Evolutionary conservation across 805 yeast genomes (phyloP).

Genomic region (Starmerella lactis-condensi): DNA sequence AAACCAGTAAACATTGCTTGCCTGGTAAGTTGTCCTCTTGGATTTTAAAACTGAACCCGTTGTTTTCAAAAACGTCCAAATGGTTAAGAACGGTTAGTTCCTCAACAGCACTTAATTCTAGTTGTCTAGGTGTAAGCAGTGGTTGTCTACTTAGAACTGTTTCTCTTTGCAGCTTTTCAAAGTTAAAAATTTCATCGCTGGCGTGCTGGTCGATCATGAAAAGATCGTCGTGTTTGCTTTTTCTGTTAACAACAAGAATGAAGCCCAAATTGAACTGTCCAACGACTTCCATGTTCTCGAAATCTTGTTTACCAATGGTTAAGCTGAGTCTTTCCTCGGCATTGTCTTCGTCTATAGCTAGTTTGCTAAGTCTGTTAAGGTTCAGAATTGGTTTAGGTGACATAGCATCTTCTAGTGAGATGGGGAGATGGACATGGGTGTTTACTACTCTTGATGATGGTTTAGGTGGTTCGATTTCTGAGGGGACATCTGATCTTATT

Average conservation of each 20-base stretch:
- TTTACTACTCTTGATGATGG: conserved; percentile 4
- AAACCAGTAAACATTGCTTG: conserved; percentile 31
- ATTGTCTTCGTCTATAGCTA: conserved; percentile 28
- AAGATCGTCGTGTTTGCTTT: conserved; percentile 31
- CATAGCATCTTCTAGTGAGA: conserved; percentile 7
- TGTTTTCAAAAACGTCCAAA: conserved; percentile 36
- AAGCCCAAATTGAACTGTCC: conserved; percentile 97
- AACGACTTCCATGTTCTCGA: conserved; percentile 51
- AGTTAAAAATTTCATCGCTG: conserved; percentile 85
- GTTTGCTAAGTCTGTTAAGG: conserved; percentile 9
- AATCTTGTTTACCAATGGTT: conserved; percentile 54
- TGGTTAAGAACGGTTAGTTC: conserved; percentile 53
- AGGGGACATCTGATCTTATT: no score
- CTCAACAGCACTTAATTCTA: conserved; percentile 62
- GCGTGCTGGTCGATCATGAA: conserved; percentile 96
- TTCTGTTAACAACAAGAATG: conserved; percentile 44
- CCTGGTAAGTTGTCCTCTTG: conserved; percentile 41
- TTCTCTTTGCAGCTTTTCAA: conserved; percentile 44
- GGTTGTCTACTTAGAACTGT: conserved; percentile 51
- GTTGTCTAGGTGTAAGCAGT: conserved; percentile 36
- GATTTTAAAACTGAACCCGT: conserved; percentile 54
- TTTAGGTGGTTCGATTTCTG: neutral
- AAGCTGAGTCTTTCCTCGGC: conserved; percentile 45
- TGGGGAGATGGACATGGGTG: conserved; percentile 14
- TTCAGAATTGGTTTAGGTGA: conserved; percentile 2